Base-by-base conservation (phyloP, 2,329 filamentous ascomycete species). In the Curvularia eragrostidis region DNA sequence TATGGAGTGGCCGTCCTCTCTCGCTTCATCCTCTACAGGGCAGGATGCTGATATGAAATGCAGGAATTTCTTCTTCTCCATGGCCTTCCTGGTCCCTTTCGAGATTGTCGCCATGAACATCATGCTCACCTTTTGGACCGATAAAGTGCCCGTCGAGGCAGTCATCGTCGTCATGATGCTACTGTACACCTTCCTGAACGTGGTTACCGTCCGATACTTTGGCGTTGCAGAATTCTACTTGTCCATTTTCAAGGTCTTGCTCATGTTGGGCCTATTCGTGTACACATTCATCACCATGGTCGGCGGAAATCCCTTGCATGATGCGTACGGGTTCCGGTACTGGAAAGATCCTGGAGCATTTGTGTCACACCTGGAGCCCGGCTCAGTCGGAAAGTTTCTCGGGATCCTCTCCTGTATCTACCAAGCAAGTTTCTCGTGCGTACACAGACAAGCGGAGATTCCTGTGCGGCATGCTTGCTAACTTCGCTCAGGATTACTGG, bases 51-150 rank as follows among this genome's bases (percentile, higher is more conserved):
- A 36, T 36, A 36, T 81, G 80, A 70, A 78, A 77, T 39, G 81
- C 81, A 19, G 79, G 79, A 83, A 82, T 52, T 79, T 83, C 63
- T 82, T 82, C 59, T 74, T 83, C 48, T 82, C 82, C 61, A 80
- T 84, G 63, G 77, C 80, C 1, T 52, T 84, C 4, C 72, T 83
- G 0, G 81, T 84, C 5, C 81, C 82, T 0, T 82, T 81, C 56
- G 82, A 84, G 57, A 83, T 84, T 52, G 79, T 80, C 0, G 76
- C 76, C 12, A 65, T 76, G 53, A 77, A 76, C 52, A 62, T 77
- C 19, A 69, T 78, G 30, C 58, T 78, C 30, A 64, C 63, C 26
- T 78, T 71, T 49, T 78, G 76, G 76, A 87, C 76, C 61, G 75
- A 81, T 59, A 73, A 80, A 46, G 80, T 80, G 18, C 72, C 75